Base-by-base conservation (phyloP, 23 red algal genomes). In the Chondrus crispus region DNA sequence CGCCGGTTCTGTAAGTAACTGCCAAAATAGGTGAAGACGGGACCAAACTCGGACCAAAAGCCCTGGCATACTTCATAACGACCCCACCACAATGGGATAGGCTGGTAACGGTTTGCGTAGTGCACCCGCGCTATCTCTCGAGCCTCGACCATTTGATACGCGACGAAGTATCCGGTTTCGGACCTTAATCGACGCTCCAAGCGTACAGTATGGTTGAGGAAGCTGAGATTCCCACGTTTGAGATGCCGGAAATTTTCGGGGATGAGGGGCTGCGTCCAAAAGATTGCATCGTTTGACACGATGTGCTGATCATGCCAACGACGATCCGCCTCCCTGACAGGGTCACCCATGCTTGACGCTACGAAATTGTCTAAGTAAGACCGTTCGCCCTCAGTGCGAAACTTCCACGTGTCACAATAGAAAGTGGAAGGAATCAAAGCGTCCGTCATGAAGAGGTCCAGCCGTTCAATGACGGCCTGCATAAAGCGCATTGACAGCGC, bases 91-190 rank as follows among this genome's bases (percentile, higher is more conserved):
- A 20, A 22, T 20, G 58, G 81, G 24, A 85, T 6, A 40, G 37
- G 35, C 2, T 28, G 5, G 68, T 85, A 85, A 11, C 81, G 81
- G 29, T 43, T 60, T 46, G 28, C 8, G 3, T 45, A 43, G 24
- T 35, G 46, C 48, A 26, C 51, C 55, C 37, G 49, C 20, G 16
- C 42, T 24, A 58, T 41, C n/a, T 33, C n/a, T 12, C 7, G 3
- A 62, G 80, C 80, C 55, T 84, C 80, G 3, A 84, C 22, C 47
- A 58, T 84, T 43, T 84, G 80, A 20, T 84, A 84, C 19, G 51
- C 47, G 22, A 84, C 55, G 24, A 84, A 16, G n/a, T 84, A 62
- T 7, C 52, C 52, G 80, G 41, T 58, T 2, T 35, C 18, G 4
- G 39, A 84, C 36, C 47, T 16, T 18, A n/a, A 37, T 4, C 50